phyloP scores from a whole-genome alignment of 768 basidiomycete genomes.

The Pleurotus tuoliensis region DNA sequence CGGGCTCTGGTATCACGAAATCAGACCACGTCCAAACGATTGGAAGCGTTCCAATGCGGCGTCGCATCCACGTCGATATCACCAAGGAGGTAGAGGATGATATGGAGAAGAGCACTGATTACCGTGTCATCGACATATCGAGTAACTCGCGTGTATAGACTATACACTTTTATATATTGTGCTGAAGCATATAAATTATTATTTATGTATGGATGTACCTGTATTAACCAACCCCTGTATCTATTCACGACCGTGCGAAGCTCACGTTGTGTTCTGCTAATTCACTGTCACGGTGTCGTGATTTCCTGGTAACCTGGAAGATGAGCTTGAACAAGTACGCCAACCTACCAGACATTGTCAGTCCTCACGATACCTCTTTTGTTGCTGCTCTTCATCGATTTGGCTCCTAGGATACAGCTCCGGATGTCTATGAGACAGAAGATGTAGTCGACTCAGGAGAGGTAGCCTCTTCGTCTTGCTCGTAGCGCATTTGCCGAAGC shows the following conservation, averaged over 20 bases:
- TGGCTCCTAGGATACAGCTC: slow-evolving; percentile 72
- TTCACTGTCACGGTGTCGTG: neutral
- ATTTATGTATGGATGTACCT: too few species aligned
- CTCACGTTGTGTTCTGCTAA: neutral
- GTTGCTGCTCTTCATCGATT: slow-evolving; percentile 5
- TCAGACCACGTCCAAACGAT: neutral
- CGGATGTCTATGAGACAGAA: slow-evolving; percentile 89
- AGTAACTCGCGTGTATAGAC: too few species aligned
- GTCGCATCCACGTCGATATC: slow-evolving; percentile 6
- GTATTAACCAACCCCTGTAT: too few species aligned
- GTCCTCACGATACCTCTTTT: slow-evolving; percentile 23
- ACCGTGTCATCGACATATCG: too few species aligned
- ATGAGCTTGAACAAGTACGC: slow-evolving; percentile 82
- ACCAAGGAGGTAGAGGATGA: neutral
- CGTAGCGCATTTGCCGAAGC: neutral
- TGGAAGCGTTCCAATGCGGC: slow-evolving; percentile 8
- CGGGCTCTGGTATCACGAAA: neutral
- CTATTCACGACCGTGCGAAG: neutral
- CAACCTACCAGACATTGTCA: slow-evolving; percentile 86
- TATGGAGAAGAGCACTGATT: neutral
- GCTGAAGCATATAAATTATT: too few species aligned
- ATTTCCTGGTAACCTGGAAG: neutral
- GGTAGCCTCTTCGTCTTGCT: slow-evolving; percentile 39
- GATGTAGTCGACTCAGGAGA: slow-evolving; percentile 60
- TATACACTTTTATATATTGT: too few species aligned